phyloP scores from a whole-genome alignment of 768 basidiomycete species.

The Royoungia palumana region DNA sequence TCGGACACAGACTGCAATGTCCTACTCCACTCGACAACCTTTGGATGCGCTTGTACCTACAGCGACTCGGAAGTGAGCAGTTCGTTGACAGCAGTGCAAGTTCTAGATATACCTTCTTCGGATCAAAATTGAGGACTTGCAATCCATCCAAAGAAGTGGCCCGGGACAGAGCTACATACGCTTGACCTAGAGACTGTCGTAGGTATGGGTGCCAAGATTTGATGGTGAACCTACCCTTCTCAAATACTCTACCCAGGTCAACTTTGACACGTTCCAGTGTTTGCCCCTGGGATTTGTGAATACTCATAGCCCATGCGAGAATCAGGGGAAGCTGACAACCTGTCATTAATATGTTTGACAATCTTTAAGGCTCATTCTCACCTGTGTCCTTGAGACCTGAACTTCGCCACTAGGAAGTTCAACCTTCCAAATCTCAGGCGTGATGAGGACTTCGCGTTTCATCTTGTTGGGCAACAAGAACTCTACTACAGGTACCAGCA shows the following conservation, averaged over 20 bases:
- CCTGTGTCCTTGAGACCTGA: conserved; percentile 77
- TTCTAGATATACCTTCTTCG: conserved; percentile 54
- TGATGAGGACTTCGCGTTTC: conserved; percentile 53
- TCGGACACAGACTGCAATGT: conserved; percentile 52
- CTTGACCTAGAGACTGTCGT: conserved; percentile 56
- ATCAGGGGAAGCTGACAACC: conserved; percentile 71
- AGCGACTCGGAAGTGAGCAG: conserved; percentile 8
- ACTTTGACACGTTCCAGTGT: conserved; percentile 94
- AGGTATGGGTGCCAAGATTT: not conserved
- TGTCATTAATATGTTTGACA: not conserved
- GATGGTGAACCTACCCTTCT: conserved; percentile 60
- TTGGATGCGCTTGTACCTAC: conserved; percentile 70
- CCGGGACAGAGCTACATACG: conserved; percentile 88
- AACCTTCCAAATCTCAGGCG: conserved; percentile 79
- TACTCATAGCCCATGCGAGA: conserved; percentile 96
- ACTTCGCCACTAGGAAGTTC: conserved; percentile 86
- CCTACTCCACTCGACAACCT: conserved; percentile 68
- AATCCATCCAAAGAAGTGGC: conserved; percentile 83
- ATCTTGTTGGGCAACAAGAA: conserved; percentile 63
- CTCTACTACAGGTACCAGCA: conserved; percentile 69
- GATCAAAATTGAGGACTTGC: conserved; percentile 79
- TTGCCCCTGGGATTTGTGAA: conserved; percentile 98
- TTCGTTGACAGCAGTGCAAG: not conserved
- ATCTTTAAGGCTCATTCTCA: conserved; percentile 29
- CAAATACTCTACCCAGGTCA: conserved; percentile 89